Evolutionary conservation across 495 filamentous ascomycete genomes (phyloP), one percentile per base, ranked within the genome.

Genomic region (Tuber calosporum): DNA sequence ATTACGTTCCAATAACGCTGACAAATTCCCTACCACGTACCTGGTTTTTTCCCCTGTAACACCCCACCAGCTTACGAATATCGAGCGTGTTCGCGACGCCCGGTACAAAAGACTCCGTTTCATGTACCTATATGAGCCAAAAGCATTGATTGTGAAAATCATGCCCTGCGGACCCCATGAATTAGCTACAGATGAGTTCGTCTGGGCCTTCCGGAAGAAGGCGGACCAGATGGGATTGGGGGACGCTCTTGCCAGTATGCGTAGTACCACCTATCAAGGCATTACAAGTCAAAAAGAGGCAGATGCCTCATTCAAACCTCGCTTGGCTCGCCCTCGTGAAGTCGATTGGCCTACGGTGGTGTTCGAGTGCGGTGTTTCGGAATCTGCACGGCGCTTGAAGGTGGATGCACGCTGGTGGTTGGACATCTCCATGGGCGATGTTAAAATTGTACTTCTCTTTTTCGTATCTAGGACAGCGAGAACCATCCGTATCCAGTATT

Each of bases 331-430:
- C 53, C 6, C 45, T 69, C 68, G 62, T 2, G 37, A 15, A 68
- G 42, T 68, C 58, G 67, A 66, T 40, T 71, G 45, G 68, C 26
- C 67, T 58, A 70, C 68, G 20, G 30, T 70, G 43, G 68, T 71
- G n/a, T 71, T 74, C 20, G 72, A 74, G 37, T 41, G 67, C 19
- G 72, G 72, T n/a, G 45, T 71, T 48, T 41, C 67, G 22, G 67
- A 73, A 36, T 62, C 22, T 4, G 22, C 62, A 19, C 42, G 66
- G 13, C 41, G 67, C 15, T 43, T 73, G 36, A 41, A n/a, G 58
- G 40, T 39, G 22, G 67, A 73, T 41, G 42, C 67, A 13, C 34
- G 26, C 53, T 73, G 72, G 67, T 73, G 72, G 67, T 42, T 73
- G 17, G 38, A 19, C 40, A 70, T 70, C n/a, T 62, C 67, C 39